Evolutionary conservation across 1,284 basidiomycete species (phyloP).

Genomic region (Apiotrichum brassicae): DNA sequence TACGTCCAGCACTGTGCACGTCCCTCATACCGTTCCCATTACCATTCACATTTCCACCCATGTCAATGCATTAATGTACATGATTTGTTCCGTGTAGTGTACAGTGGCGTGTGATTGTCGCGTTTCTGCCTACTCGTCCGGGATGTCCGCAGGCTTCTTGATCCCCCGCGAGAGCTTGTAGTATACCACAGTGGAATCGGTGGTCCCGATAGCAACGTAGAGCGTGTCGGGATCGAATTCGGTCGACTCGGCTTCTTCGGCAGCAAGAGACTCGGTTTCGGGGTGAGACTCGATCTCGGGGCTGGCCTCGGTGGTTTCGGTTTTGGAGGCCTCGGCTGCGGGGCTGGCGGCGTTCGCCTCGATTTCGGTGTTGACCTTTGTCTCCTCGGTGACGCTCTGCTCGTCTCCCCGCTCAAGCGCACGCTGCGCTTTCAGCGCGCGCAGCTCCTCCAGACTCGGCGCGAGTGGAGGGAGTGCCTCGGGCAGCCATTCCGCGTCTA

Average conservation of each 20-base stretch:
- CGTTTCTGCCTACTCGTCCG: slow-evolving; percentile 47
- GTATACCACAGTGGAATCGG: slow-evolving; percentile 47
- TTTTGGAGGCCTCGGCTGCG: no score
- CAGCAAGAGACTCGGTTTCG: not conserved
- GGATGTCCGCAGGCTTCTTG: slow-evolving; percentile 48
- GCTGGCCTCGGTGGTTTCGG: no score
- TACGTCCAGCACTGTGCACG: no score
- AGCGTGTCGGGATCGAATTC: slow-evolving; percentile 40
- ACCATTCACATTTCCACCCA: not conserved
- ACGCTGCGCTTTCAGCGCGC: slow-evolving; percentile 9
- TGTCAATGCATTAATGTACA: slow-evolving; percentile 13
- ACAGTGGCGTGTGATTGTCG: no score
- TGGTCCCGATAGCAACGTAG: slow-evolving; percentile 42
- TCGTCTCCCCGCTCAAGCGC: not conserved
- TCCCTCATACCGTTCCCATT: not conserved
- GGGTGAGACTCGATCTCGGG: no score
- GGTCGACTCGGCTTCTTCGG: not conserved
- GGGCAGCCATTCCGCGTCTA: slow-evolving; percentile 21
- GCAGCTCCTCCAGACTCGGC: slow-evolving; percentile 22
- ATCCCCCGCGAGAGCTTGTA: slow-evolving; percentile 47
- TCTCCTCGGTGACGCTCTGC: not conserved
- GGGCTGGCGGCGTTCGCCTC: no score
- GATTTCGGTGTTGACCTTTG: not conserved
- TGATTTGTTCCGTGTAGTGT: not conserved
- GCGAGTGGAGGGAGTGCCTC: slow-evolving; percentile 24